phyloP scores from a whole-genome alignment of 78 protist species.

The Tieghemostelium lacteum region DNA sequence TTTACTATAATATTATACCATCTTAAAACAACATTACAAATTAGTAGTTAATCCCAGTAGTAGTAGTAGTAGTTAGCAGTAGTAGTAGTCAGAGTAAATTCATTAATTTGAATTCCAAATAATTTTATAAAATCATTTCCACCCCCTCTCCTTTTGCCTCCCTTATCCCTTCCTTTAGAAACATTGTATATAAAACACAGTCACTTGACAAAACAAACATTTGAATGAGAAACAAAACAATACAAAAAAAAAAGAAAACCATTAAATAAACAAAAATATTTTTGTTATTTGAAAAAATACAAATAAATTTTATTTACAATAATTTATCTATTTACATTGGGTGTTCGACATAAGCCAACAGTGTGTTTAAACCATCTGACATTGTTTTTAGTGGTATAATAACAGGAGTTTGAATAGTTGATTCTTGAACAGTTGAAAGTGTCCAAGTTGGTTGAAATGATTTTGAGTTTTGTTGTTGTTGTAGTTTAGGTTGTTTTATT shows the following conservation, averaged over 20 bases:
- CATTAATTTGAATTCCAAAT: too few species aligned
- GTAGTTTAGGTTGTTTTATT: not conserved
- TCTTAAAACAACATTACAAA: too few species aligned
- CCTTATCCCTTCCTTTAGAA: not conserved
- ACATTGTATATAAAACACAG: too few species aligned
- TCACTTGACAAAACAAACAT: not conserved
- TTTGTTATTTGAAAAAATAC: not conserved
- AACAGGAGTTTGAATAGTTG: not conserved
- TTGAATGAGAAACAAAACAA: not conserved
- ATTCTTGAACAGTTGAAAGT: not conserved
- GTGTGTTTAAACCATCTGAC: not conserved
- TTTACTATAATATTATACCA: not conserved
- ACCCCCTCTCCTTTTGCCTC: not conserved
- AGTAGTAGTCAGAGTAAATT: too few species aligned
- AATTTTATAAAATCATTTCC: too few species aligned
- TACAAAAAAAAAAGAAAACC: not conserved
- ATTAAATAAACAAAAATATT: not conserved
- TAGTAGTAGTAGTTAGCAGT: too few species aligned
- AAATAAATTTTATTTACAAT: not conserved
- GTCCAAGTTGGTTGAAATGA: conserved; percentile 23
- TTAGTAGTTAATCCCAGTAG: too few species aligned
- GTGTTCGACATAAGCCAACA: not conserved
- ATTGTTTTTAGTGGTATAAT: conserved; percentile 10
- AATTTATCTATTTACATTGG: not conserved
- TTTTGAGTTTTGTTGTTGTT: conserved; percentile 2